phyloP scores from a whole-genome alignment of 1,139 yeast genomes.

The Pichia sp. region DNA sequence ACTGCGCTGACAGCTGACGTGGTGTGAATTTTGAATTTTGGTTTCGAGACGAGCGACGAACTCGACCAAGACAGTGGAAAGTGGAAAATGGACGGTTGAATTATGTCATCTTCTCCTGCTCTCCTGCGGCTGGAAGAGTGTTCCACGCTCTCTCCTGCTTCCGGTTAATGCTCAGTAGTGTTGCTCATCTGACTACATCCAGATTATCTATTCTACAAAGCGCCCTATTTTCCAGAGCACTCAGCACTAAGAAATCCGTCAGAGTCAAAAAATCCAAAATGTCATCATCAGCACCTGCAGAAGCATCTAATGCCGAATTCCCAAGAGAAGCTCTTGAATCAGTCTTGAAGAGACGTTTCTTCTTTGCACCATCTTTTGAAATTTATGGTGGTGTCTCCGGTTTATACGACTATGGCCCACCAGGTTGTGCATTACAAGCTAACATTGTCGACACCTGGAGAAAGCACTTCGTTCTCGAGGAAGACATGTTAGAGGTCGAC shows the following conservation, averaged over 20 bases:
- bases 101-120: neutral
- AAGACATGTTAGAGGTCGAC: conserved; percentile 98
- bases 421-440: conserved; percentile 98
- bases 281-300: too few species aligned
- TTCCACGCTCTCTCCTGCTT: neutral
- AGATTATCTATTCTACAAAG: too few species aligned
- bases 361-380: conserved; percentile 96
- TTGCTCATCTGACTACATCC: too few species aligned
- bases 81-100: too few species aligned
- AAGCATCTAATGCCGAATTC: conserved; percentile 31
- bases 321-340: conserved; percentile 84
- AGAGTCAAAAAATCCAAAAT: too few species aligned
- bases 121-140: neutral
- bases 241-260: too few species aligned
- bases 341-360: conserved; percentile 90
- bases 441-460: conserved; percentile 94
- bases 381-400: conserved; percentile 99
- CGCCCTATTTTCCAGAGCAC: too few species aligned
- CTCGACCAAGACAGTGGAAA: too few species aligned
- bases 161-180: neutral
- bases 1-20: too few species aligned
- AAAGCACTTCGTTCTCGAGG: conserved; percentile 94
- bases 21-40: too few species aligned
- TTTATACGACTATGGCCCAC: conserved; percentile 97
- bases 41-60: too few species aligned